A percentile compares a stretch with the other conserved stretches of the same genome.
Evolutionary conservation across 1,139 yeast genomes (phyloP).

Genomic region (Geotrichum bryndzae): DNA sequence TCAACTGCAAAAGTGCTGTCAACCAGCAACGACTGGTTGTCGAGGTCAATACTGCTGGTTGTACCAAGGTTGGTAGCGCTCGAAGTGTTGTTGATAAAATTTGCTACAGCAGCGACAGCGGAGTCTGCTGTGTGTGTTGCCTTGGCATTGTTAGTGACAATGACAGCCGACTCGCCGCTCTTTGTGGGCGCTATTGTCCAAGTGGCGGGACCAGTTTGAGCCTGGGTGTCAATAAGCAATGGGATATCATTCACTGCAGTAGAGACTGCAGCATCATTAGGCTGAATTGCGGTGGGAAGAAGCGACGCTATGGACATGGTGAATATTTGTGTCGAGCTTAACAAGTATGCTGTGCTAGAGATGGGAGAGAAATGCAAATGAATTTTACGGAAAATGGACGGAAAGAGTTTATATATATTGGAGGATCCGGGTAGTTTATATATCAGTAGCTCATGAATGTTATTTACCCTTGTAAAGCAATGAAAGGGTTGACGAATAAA

Average conservation of each 20-base stretch:
- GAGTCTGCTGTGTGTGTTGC: neutral
- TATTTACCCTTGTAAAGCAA: neutral
- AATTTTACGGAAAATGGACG: neutral
- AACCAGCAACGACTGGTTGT: neutral
- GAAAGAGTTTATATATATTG: neutral
- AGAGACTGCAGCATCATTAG: conserved; percentile 5
- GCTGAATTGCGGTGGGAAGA: conserved; percentile 10
- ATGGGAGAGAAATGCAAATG: neutral
- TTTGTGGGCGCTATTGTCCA: conserved; percentile 6
- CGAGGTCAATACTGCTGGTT: neutral
- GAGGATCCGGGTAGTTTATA: neutral
- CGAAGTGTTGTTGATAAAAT: neutral
- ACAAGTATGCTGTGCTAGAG: neutral
- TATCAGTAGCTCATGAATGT: neutral
- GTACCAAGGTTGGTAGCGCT: neutral
- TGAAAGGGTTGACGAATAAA: neutral
- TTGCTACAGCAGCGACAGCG: neutral
- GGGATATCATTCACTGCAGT: conserved; percentile 3
- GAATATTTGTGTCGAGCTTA: neutral
- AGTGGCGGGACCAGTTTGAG: neutral
- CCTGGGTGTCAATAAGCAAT: conserved; percentile 13
- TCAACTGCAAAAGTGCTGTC: neutral
- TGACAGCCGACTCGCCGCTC: neutral
- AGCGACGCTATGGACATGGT: neutral
- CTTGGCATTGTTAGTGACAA: neutral